A percentile compares a stretch with the other conserved stretches of the same genome.
These are phyloP conservation scores for Monocercomonoides exilis DNA, from an alignment of 78 protist species.

Conservation along the genomic window DNA sequence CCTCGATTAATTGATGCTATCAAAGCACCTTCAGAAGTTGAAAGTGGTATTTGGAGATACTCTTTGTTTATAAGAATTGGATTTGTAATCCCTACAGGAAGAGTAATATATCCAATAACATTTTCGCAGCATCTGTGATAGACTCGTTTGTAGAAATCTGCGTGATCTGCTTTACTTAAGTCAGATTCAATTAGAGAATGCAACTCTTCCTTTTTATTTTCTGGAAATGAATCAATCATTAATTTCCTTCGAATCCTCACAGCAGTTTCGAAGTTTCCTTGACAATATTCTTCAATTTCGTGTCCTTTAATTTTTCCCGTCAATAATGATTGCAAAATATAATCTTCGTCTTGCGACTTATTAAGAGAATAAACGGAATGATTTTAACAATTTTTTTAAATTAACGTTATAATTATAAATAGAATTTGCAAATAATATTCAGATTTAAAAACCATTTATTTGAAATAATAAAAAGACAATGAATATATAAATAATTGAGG, in stretches of 20 bases:
- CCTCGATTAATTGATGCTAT: conserved; percentile 69
- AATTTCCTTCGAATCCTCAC: background rate
- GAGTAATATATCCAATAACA: conserved; percentile 21
- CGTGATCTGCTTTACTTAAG: background rate
- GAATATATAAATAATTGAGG: no score
- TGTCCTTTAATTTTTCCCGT: background rate
- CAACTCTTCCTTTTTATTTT: background rate
- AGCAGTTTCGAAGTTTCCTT: background rate
- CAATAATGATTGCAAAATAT: background rate
- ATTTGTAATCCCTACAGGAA: conserved; percentile 59
- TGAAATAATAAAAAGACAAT: no score
- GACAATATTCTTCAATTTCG: background rate
- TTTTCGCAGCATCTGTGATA: background rate
- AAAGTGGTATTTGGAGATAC: conserved; percentile 56
- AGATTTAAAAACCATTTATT: no score
- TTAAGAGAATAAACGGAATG: background rate
- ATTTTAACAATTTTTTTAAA: no score
- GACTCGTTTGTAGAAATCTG: background rate
- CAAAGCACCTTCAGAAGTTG: conserved; percentile 75
- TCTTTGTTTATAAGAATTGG: conserved; percentile 59
- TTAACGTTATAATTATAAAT: no score
- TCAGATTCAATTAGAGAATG: no score
- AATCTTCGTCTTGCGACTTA: background rate
- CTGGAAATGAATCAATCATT: background rate
- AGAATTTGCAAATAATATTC: no score